Base-by-base conservation (phyloP, 306 rosid species). In the Cucumis cinereus region DNA sequence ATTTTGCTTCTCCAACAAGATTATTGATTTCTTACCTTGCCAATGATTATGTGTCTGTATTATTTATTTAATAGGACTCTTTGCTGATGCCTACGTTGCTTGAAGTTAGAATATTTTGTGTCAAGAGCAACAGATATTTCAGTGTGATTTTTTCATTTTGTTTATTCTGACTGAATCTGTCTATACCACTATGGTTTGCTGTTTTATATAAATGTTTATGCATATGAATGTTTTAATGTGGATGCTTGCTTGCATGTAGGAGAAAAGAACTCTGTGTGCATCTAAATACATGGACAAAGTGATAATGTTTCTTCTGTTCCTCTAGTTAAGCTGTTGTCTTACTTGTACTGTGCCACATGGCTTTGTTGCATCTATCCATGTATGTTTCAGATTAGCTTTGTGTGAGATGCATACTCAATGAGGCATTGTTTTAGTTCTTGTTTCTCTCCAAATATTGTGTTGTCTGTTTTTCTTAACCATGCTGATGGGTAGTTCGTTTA, bases 401-500 rank as follows among this genome's bases (percentile, higher is more conserved):
- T 41, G n/a, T 41, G 36, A 13, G 17, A 66, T n/a, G 52, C 30
- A n/a, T 40, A 20, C 52, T 12, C 28, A 38, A 17, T 38, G 52
- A 15, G 40, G 2, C 72, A 22, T 9, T 50, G 49, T 26, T 49
- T 24, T 15, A 47, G 28, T 26, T 16, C 8, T 12, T 0, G 23
- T 69, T 69, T 24, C 36, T 41, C 23, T 69, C 20, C 38, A 16
- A 71, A 1, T 49, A 50, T 28, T 49, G 26, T 71, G 43, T 49
- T 49, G 50, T 71, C 43, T 71, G 56, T 69, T 45, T 23, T 13
- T 15, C 57, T 69, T 69, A 49, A 71, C 59, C 76, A 16, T 33
- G 64, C 64, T 74, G 77, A 23, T 68, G 47, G 50, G 68, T 19
- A 75, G 64, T 83, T 81, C 74, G 19, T 80, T 78, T 78, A 83